phyloP scores from a whole-genome alignment of 2,329 filamentous ascomycete genomes.

The Apiospora pterosperma region DNA sequence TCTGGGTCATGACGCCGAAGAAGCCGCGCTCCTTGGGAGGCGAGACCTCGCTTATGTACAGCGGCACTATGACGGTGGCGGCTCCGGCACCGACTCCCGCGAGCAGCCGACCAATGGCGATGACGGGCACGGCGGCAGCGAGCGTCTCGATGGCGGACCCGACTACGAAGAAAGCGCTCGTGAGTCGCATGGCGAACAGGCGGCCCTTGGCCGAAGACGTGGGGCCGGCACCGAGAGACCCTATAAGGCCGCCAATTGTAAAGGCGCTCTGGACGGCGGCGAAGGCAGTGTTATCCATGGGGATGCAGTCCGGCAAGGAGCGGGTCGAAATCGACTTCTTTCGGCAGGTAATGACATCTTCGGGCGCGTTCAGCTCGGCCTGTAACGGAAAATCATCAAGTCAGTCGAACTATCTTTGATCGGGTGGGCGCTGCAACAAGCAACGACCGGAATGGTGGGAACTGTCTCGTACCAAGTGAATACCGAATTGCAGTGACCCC shows the following conservation, averaged over 20 bases:
- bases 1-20: conserved; percentile 82
- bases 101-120: conserved; percentile 73
- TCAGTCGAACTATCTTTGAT: not conserved
- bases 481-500: conserved; percentile 91
- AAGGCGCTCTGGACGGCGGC: conserved; percentile 87
- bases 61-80: conserved; percentile 85
- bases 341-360: conserved; percentile 88
- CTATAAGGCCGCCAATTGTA: conserved; percentile 82
- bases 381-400: conserved; percentile 29
- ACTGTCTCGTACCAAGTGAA: conserved; percentile 68
- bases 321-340: conserved; percentile 47
- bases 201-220: conserved; percentile 76
- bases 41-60: conserved; percentile 91
- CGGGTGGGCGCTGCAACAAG: not conserved
- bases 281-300: conserved; percentile 79
- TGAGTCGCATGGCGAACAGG: conserved; percentile 71
- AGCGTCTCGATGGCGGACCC: conserved; percentile 76
- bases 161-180: conserved; percentile 69
- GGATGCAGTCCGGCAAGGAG: conserved; percentile 72
- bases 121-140: conserved; percentile 60
- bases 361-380: conserved; percentile 93
- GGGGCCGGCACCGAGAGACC: conserved; percentile 76
- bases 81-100: conserved; percentile 84
- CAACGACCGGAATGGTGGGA: not conserved
- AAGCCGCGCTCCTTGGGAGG: conserved; percentile 72